Base-by-base conservation (phyloP, 2,329 filamentous ascomycete genomes). In the Sphaceloma murrayae region DNA sequence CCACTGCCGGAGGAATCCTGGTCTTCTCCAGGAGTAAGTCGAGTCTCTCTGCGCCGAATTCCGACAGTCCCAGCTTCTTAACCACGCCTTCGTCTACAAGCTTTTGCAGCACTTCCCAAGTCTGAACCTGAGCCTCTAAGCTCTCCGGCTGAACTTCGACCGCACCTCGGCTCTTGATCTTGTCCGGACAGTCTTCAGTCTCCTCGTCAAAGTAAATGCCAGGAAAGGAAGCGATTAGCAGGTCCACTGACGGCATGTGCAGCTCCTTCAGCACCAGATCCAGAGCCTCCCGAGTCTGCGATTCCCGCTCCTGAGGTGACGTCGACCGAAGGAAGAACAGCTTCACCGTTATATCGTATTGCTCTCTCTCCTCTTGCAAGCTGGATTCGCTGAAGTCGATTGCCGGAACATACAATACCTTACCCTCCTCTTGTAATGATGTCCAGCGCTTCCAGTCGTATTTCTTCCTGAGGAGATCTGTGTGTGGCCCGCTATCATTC, bases 291-390 rank as follows among this genome's bases (percentile, higher is more conserved):
- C 74, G 66, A 6, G 84, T 82, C 58, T 94, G 81, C 45, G 70
- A 68, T 52, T 75, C 75, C 48, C 89, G 77, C 7, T 52, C 42
- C 18, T 52, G 49, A 8, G 40, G 51, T 16, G 54, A 50, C 16
- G 52, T 55, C 13, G 75, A 76, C 2, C 86, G 82, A 19, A 96
- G 73, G 63, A 91, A 93, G 69, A 98, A 98, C 16, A 98, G 67
- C 66, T 98, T 98, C 49, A 91, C 81, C 1, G 89, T 95, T 57
- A 95, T 87, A 59, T 95, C 87, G 67, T 98, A 98, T 53, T 87
- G 80, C 48, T 75, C 71, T 18, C 82, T 72, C 53, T 94, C 87
- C 59, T 98, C 91, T 22, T 77, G 72, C 34, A 98, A 69, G 0
- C 82, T 82, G 3, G 77, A 77, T 21, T 74, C 67, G 9, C 75